Evolutionary conservation across 1,139 yeast genomes (phyloP).

Genomic region (Scheffersomyces stambukii): DNA sequence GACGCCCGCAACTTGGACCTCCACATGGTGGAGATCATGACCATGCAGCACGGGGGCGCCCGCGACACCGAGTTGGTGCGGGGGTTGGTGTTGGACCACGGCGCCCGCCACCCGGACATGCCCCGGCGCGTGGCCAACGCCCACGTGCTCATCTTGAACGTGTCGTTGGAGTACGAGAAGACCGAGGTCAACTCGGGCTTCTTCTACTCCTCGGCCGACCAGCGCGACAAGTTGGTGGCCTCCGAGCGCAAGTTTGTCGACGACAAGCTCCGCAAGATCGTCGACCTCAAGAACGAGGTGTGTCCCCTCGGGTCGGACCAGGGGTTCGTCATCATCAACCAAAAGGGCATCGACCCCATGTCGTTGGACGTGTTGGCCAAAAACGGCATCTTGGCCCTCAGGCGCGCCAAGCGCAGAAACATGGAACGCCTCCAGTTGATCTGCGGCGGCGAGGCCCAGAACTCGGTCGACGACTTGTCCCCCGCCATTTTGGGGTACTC

Average conservation of each 20-base stretch:
- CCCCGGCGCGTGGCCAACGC: conserved; percentile 86
- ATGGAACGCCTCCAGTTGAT: conserved; percentile 97
- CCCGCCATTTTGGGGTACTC: conserved; percentile 85
- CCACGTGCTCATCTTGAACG: conserved; percentile 80
- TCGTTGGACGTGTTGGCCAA: conserved; percentile 91
- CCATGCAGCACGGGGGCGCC: conserved; percentile 92
- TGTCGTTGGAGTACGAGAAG: conserved; percentile 93
- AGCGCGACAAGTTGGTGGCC: conserved; percentile 91
- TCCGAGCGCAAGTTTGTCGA: conserved; percentile 94
- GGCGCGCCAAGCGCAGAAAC: conserved; percentile 98
- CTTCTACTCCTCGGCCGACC: conserved; percentile 92
- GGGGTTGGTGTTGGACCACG: conserved; percentile 95
- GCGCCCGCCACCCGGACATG: conserved; percentile 99
- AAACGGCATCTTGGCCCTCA: conserved; percentile 86
- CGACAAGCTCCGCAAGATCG: conserved; percentile 84
- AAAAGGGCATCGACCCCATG: conserved; percentile 99
- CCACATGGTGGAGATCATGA: conserved; percentile 97
- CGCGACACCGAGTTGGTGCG: conserved; percentile 77
- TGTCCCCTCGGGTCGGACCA: conserved; percentile 70
- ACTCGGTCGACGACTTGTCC: conserved; percentile 90
- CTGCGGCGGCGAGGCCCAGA: conserved; percentile 97
- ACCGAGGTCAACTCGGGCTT: conserved; percentile 97
- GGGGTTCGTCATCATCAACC: conserved; percentile 94
- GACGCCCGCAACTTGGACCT: conserved; percentile 60
- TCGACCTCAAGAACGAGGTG: conserved; percentile 88